Base-by-base conservation (phyloP, 176 grass and related monocot species). In the Saccharum officinarum region DNA sequence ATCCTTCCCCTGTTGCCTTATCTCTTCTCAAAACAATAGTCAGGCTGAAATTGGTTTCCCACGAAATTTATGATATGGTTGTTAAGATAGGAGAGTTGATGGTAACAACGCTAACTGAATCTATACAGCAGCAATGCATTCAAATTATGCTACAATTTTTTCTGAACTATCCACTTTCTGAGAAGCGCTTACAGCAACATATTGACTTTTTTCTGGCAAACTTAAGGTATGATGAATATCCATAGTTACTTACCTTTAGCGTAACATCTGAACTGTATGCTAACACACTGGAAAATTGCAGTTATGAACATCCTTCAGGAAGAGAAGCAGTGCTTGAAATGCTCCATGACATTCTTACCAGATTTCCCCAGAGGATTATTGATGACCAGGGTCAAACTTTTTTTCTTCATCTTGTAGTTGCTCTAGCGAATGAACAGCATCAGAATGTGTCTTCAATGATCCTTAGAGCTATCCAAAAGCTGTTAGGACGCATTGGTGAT, bases 301-400 rank as follows among this genome's bases (percentile, higher is more conserved):
- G 96, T 36, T 98, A 98, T 45, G 93, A 95, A 83, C 93, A 95
- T 88, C 74, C 89, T 41, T 95, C 91, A 37, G 96, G 96, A 74
- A 92, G 91, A 89, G 96, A 95, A 94, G 91, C 91, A 22, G 96
- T 98, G 44, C 88, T 98, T 73, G 91, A 98, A 87, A 98, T 95
- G 87, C 73, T 98, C 80, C 89, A 98, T 59, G 89, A 90, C 66
- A 89, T 98, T 80, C 88, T 98, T 76, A 89, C 83, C 12, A 98
- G 94, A 88, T 98, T 95, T 92, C 96, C 96, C 1, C 87, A 93
- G 85, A 94, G 93, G 76, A 82, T 98, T 62, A 50, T 98, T 85
- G 91, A 98, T 88, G 91, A 82, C 47, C 93, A 95, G 86, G 93
- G 93, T 41, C 87, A 94, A 86, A 90, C 89, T 44, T 90, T 98